Base-by-base conservation (phyloP, 1,284 basidiomycete genomes). In the Cutaneotrichosporon mucoides region DNA sequence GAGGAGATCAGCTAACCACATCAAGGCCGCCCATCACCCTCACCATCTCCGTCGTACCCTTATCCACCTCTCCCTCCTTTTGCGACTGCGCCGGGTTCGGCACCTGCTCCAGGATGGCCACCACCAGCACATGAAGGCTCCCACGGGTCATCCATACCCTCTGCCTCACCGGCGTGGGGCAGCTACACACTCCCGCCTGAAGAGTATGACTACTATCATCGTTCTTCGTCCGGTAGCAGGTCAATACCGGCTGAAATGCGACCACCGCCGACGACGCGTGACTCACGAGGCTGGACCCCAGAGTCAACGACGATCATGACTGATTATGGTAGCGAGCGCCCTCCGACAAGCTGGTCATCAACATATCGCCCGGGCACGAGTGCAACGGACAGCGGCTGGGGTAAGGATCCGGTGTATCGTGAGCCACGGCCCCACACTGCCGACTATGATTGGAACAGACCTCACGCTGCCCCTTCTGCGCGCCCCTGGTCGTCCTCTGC, bases 401-500 rank as follows among this genome's bases (percentile, higher is more conserved):
- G 51, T 4, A 50, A 43, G 38, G 56, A 54, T 10, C 48, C 47
- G 4, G 44, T 24, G 1, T 58, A 50, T 34, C 53, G 48, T 15
- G 57, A 59, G 1, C 52, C 49, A 5, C 57, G 61, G 3, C 48
- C 58, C 1, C 46, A 42, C 33, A 42, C 59, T 12, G 24, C 59
- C 1, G 52, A 53, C 2, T 54, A 59, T 44, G 59, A 58, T 7
- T 62, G 54, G 57, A 57, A 61, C 34, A 52, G 59, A 2, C 34
- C 37, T 6, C 43, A 54, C 43, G 24, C 42, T 2, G 34, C 24
- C 12, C 5, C 55, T 6, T 37, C 44, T 3, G 51, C n/a, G 5
- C 55, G 57, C 1, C 57, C 56, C 2, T 64, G 62, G 62, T 53
- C 56, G 3, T 45, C 55, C 6, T 43, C 59, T 3, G 55, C 34